Evolutionary conservation across 1,284 basidiomycete genomes (phyloP).

Genomic region (Ganoderma boninense): DNA sequence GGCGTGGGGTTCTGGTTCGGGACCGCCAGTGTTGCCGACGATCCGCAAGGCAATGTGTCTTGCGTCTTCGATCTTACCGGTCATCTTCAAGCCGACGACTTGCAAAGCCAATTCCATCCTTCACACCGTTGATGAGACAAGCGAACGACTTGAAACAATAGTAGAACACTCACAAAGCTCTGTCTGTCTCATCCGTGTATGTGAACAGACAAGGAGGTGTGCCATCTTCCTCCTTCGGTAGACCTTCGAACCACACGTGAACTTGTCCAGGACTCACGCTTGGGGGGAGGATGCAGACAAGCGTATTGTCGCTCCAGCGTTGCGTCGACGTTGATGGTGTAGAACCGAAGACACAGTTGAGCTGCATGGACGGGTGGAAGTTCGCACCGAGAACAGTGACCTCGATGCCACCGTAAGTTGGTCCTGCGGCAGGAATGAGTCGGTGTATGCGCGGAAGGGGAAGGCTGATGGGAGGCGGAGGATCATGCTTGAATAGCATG

Average conservation of each 20-base stretch:
- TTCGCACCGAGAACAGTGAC: slow-evolving; percentile 94
- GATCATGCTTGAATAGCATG: slow-evolving; percentile 66
- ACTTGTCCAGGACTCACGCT: slow-evolving; percentile 86
- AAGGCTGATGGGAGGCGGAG: slow-evolving; percentile 53
- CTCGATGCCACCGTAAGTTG: slow-evolving; percentile 93
- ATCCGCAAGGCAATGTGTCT: slow-evolving; percentile 91
- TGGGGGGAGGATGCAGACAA: slow-evolving; percentile 93
- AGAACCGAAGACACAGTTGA: slow-evolving; percentile 90
- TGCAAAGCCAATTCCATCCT: slow-evolving; percentile 96
- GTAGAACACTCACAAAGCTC: slow-evolving; percentile 73
- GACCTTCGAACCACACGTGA: slow-evolving; percentile 86
- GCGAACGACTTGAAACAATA: slow-evolving; percentile 15
- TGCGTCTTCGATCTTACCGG: slow-evolving; percentile 92
- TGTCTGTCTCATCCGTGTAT: slow-evolving; percentile 91
- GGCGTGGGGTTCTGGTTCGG: slow-evolving; percentile 50
- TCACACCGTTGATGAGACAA: slow-evolving; percentile 31
- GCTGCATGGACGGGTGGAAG: slow-evolving; percentile 76
- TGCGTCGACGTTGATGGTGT: slow-evolving; percentile 85
- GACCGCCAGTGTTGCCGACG: slow-evolving; percentile 67
- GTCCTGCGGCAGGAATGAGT: slow-evolving; percentile 92
- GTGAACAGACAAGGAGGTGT: slow-evolving; percentile 77
- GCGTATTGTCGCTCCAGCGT: slow-evolving; percentile 93
- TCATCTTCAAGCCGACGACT: slow-evolving; percentile 96
- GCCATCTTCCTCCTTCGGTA: slow-evolving; percentile 66
- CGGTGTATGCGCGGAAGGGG: slow-evolving; percentile 78